Evolutionary conservation across 2,329 filamentous ascomycete species (phyloP).

Genomic region (Septoria petroselini): DNA sequence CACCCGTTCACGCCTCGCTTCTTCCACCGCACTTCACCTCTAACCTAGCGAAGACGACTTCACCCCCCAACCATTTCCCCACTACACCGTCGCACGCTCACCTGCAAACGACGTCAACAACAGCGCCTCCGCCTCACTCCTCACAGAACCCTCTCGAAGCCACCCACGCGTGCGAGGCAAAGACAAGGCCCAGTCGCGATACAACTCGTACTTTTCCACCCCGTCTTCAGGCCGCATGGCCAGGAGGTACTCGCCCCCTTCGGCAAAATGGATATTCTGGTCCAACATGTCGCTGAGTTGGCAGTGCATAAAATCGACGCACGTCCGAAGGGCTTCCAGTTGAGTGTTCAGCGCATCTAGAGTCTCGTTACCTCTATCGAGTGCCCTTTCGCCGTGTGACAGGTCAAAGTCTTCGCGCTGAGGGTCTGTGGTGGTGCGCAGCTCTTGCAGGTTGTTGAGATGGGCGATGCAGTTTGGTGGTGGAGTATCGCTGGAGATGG

Average conservation of each 20-base stretch:
- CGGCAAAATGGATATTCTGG: background rate
- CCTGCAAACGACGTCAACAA: constrained; percentile 6
- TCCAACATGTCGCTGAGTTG: constrained; percentile 13
- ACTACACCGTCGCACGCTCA: no score
- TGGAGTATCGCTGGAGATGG: background rate
- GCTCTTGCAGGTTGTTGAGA: constrained; percentile 6
- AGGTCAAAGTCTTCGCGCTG: constrained; percentile 2
- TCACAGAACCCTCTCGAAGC: constrained; percentile 4
- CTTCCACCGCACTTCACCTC: no score
- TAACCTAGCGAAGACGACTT: no score
- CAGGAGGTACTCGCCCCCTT: constrained; percentile 12
- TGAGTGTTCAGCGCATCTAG: constrained; percentile 14
- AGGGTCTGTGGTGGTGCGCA: constrained; percentile 1
- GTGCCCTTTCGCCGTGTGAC: constrained; percentile 1
- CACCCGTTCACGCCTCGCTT: no score
- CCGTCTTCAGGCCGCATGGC: constrained; percentile 9
- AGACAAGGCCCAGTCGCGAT: constrained; percentile 8
- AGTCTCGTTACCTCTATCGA: constrained; percentile 7
- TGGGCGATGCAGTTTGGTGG: constrained; percentile 12
- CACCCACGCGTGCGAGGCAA: constrained; percentile 10
- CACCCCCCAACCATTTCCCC: no score
- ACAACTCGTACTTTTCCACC: constrained; percentile 3
- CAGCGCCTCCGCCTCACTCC: constrained; percentile 15
- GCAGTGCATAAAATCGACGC: constrained; percentile 12
- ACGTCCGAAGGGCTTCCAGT: constrained; percentile 11